Conservation (phyloP, 371 early-diverging fungal genomes). For the Circinella minor region DNA sequence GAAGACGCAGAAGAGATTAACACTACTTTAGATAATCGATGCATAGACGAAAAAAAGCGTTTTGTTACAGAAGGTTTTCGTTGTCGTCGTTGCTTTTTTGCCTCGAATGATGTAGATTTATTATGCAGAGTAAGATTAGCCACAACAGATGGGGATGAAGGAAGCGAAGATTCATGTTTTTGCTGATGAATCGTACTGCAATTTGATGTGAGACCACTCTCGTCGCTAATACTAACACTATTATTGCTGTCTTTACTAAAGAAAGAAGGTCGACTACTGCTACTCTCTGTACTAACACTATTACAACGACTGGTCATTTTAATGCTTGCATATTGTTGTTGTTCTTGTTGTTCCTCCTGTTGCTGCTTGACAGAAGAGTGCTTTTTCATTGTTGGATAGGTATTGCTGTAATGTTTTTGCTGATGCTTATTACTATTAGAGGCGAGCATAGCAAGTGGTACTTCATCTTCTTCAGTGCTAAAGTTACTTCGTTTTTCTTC, state of each 20-base stretch:
- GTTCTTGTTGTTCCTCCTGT: too few relatives aligned
- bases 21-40: not conserved
- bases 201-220: not conserved
- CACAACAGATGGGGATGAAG: not conserved
- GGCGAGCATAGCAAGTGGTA: slow-evolving; percentile 10
- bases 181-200: not conserved
- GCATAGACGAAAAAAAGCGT: not conserved
- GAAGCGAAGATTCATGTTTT: not conserved
- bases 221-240: not conserved
- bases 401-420: not conserved
- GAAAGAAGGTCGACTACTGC: slow-evolving; percentile 5
- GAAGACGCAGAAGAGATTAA: slow-evolving; percentile 1
- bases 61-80: not conserved
- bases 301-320: slow-evolving; percentile 3
- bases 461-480: not conserved
- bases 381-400: too few relatives aligned
- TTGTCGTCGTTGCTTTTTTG: not conserved
- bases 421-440: not conserved
- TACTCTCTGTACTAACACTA: not conserved
- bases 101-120: not conserved
- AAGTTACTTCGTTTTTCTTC: not conserved
- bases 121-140: not conserved
- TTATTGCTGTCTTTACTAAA: not conserved
- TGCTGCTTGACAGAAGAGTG: not conserved
- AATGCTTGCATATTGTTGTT: not conserved